phyloP scores from a whole-genome alignment of 164 flowering plant genomes.

The Kingdonia uniflora region DNA sequence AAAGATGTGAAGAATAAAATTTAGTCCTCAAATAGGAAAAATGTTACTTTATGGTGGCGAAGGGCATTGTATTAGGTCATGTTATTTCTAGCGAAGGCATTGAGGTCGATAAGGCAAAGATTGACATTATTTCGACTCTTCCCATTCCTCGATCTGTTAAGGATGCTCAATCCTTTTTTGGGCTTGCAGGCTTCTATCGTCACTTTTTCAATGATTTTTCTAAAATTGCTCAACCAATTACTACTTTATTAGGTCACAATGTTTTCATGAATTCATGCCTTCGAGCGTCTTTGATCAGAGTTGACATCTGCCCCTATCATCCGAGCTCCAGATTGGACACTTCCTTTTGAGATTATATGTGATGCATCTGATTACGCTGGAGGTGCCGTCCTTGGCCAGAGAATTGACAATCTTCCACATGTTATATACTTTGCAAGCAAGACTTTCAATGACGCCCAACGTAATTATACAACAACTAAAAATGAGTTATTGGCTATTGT shows the following conservation, averaged over 20 bases:
- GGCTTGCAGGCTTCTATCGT: neutral
- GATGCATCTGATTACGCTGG: neutral
- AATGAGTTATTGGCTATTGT: too few relatives aligned
- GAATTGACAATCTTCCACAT: neutral
- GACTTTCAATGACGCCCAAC: neutral
- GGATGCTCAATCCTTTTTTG: neutral
- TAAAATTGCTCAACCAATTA: neutral
- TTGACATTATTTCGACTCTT: neutral
- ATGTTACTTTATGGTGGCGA: neutral
- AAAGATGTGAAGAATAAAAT: too few relatives aligned
- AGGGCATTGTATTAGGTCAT: neutral
- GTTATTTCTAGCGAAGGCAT: neutral
- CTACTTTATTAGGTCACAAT: neutral
- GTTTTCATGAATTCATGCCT: neutral
- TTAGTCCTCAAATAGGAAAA: neutral
- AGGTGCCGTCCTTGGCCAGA: neutral
- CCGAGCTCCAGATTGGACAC: neutral
- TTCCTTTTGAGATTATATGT: conserved; percentile 1
- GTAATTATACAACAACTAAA: neutral
- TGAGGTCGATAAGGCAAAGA: neutral
- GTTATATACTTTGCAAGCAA: neutral
- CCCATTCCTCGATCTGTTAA: neutral
- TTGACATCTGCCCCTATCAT: neutral
- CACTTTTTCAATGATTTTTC: neutral
- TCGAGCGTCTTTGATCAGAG: neutral